A percentile compares a stretch with the other conserved stretches of the same genome.
Evolutionary conservation across 306 rosid genomes (phyloP).

Genomic region (Gastrolobium bilobum): DNA sequence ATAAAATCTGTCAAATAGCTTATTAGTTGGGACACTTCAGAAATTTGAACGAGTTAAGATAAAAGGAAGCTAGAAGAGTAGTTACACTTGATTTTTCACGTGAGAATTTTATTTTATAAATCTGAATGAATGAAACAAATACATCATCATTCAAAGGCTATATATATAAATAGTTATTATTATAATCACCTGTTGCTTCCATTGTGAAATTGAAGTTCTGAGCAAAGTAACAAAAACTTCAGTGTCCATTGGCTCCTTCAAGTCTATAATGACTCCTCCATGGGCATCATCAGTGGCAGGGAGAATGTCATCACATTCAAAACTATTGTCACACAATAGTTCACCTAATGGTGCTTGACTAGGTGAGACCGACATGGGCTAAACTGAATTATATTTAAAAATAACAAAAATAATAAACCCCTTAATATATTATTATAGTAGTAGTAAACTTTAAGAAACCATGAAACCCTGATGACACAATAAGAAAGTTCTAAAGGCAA

Average conservation of each 20-base stretch:
- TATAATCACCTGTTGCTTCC: constrained; percentile 57
- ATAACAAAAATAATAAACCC: not conserved
- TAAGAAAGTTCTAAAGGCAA: not conserved
- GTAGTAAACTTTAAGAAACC: not conserved
- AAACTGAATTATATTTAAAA: constrained; percentile 33
- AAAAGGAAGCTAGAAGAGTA: not conserved
- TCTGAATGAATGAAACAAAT: not conserved
- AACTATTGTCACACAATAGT: constrained; percentile 50
- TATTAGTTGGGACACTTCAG: too few relatives aligned
- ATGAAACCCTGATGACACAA: not conserved
- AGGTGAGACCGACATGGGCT: constrained; percentile 53
- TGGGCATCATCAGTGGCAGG: constrained; percentile 55
- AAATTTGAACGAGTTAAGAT: not conserved
- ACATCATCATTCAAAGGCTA: not conserved
- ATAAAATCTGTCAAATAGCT: too few relatives aligned
- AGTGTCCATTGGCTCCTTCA: constrained; percentile 59
- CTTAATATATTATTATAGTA: too few relatives aligned
- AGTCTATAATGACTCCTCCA: constrained; percentile 66
- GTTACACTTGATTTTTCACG: not conserved
- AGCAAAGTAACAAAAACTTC: constrained; percentile 54
- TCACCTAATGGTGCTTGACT: constrained; percentile 38
- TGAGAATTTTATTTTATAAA: not conserved
- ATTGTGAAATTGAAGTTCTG: constrained; percentile 57
- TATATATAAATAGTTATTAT: not conserved
- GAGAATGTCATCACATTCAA: constrained; percentile 48